Evolutionary conservation across 352 stramenopile species (phyloP).

Genomic region (Globisporangium uncinulatum): DNA sequence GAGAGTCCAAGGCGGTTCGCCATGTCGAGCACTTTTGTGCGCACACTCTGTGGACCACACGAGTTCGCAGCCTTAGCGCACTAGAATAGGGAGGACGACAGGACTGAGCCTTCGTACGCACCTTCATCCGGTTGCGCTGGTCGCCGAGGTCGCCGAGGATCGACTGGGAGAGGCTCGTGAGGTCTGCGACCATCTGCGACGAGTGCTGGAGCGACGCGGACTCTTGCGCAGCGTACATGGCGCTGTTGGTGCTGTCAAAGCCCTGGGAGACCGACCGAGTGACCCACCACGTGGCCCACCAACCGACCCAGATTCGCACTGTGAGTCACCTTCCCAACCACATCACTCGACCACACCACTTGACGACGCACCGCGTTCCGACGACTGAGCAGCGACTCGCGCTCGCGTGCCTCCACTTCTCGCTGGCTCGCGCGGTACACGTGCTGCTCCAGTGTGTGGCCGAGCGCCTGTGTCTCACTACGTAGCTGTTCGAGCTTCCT

Average conservation of each 20-base stretch:
- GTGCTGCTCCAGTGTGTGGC: conserved; percentile 69
- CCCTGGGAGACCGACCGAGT: conserved; percentile 17
- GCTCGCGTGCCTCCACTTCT: conserved; percentile 60
- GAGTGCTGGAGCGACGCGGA: conserved; percentile 73
- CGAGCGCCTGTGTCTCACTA: conserved; percentile 62
- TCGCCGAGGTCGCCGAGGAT: conserved; percentile 70
- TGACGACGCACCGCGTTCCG: conserved; percentile 33
- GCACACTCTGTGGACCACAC: conserved; percentile 36
- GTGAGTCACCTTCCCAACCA: neutral
- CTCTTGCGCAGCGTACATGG: conserved; percentile 75
- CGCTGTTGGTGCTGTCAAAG: conserved; percentile 60
- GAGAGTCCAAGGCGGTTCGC: conserved; percentile 80
- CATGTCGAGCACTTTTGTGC: conserved; percentile 77
- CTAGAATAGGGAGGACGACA: neutral
- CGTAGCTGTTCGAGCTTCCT: conserved; percentile 72
- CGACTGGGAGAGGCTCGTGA: conserved; percentile 65
- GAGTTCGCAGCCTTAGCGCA: too few species aligned
- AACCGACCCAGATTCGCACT: too few species aligned
- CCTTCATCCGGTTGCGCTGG: conserved; percentile 66
- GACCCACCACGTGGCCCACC: too few species aligned
- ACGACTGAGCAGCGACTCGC: conserved; percentile 69
- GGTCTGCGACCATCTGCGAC: conserved; percentile 75
- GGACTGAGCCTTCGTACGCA: conserved; percentile 5
- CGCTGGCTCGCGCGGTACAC: conserved; percentile 65
- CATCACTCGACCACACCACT: neutral